phyloP scores from a whole-genome alignment of 768 basidiomycete species.

The Tylopilus rubrobrunneus region DNA sequence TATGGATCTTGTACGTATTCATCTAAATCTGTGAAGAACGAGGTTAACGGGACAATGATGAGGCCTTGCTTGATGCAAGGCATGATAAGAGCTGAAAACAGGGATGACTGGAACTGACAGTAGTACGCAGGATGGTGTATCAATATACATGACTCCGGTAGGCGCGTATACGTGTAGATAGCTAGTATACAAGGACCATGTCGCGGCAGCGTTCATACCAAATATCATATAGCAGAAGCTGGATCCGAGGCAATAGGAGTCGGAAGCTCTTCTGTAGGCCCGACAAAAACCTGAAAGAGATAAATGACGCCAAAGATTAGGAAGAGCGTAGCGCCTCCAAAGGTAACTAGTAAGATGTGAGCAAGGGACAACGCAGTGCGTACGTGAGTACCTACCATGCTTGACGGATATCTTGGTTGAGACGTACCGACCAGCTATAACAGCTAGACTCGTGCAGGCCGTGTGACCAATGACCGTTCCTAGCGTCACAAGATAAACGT shows the following conservation, averaged over 20 bases:
- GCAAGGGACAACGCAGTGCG: neutral
- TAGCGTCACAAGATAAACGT: slow-evolving; percentile 84
- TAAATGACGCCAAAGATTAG: slow-evolving; percentile 80
- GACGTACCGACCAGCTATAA: slow-evolving; percentile 89
- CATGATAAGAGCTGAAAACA: neutral
- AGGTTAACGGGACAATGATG: no score
- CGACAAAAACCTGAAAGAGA: slow-evolving; percentile 55
- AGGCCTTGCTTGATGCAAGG: no score
- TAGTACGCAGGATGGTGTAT: neutral
- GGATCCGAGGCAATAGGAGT: slow-evolving; percentile 15
- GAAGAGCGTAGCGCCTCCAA: slow-evolving; percentile 80
- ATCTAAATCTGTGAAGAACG: no score
- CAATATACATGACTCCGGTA: neutral
- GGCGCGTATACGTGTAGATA: neutral
- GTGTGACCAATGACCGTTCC: slow-evolving; percentile 90
- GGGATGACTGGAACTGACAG: neutral
- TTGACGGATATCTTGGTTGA: slow-evolving; percentile 95
- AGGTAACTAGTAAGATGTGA: slow-evolving; percentile 55
- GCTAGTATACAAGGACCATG: neutral
- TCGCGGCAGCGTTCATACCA: neutral
- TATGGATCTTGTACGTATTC: no score
- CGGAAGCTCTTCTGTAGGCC: slow-evolving; percentile 17
- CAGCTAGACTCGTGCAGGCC: slow-evolving; percentile 83
- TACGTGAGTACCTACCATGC: slow-evolving; percentile 53
- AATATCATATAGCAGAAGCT: slow-evolving; percentile 1